Conservation (phyloP, 768 basidiomycete genomes). For the Rhodotorula kratochvilovae region DNA sequence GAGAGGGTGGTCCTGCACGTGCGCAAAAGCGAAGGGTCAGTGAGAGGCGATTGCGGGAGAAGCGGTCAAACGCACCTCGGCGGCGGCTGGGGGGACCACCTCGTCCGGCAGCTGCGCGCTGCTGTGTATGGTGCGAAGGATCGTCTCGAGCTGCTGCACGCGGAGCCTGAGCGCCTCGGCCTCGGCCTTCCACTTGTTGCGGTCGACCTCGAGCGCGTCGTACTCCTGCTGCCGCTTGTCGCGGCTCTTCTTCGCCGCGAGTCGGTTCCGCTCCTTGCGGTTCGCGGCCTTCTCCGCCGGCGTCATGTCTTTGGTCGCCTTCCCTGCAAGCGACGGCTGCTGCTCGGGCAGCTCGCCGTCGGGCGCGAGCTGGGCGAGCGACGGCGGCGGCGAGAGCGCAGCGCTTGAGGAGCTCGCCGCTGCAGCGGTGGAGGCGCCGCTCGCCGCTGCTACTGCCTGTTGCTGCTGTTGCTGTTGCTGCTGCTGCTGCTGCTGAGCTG, state of each 20-base stretch:
- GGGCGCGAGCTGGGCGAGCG: background rate
- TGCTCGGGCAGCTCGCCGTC: background rate
- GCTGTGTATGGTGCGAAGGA: background rate
- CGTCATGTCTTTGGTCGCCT: background rate
- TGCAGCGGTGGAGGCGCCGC: too few species aligned
- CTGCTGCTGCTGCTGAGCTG: too few species aligned
- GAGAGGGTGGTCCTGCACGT: too few species aligned
- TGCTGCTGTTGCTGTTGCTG: too few species aligned
- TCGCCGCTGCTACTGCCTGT: too few species aligned
- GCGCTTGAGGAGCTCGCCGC: too few species aligned
- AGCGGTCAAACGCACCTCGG: background rate
- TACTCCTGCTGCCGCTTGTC: constrained; percentile 19
- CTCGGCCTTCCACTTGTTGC: background rate
- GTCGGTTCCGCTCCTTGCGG: constrained; percentile 27
- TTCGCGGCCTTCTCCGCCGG: background rate
- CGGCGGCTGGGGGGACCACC: background rate
- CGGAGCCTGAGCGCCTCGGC: background rate
- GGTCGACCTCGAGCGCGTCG: background rate
- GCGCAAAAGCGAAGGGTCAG: too few species aligned
- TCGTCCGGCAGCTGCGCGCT: background rate
- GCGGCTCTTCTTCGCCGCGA: constrained; percentile 24
- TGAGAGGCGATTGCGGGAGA: background rate
- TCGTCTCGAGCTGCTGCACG: background rate
- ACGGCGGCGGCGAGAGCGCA: too few species aligned
- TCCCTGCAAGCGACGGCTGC: background rate